Evolutionary conservation across 2,329 filamentous ascomycete genomes (phyloP).

Genomic region (Xenoacremonium recifei): DNA sequence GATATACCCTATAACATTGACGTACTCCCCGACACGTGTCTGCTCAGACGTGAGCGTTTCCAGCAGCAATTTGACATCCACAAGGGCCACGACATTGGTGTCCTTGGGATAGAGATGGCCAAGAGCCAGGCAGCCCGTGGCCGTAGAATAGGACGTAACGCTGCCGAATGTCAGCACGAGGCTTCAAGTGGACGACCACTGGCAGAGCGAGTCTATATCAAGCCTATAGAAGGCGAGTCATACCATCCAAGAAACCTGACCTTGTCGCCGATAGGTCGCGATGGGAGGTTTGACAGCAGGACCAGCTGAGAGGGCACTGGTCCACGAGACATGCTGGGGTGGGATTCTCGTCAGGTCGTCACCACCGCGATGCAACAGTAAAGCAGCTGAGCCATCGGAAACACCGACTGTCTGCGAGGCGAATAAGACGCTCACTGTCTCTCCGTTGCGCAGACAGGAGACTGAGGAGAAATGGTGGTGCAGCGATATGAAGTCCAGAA

Average conservation of each 20-base stretch:
- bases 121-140: slow-evolving; percentile 62
- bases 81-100: slow-evolving; percentile 49
- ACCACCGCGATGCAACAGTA: no score
- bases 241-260: slow-evolving; percentile 93
- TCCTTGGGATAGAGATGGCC: slow-evolving; percentile 62
- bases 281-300: slow-evolving; percentile 61
- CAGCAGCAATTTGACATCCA: slow-evolving; percentile 72
- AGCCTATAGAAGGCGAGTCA: slow-evolving; percentile 29
- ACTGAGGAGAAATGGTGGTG: no score
- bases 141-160: slow-evolving; percentile 49
- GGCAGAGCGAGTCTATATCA: background rate
- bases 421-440: no score
- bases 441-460: no score
- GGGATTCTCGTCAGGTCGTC: background rate
- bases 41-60: slow-evolving; percentile 61
- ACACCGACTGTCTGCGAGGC: no score
- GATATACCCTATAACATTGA: slow-evolving; percentile 86
- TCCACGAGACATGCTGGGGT: slow-evolving; percentile 47
- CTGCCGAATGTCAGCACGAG: slow-evolving; percentile 32
- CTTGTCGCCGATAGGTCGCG: slow-evolving; percentile 62
- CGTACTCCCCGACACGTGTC: slow-evolving; percentile 74
- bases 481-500: no score
- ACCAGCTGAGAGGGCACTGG: slow-evolving; percentile 65
- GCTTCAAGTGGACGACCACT: background rate
- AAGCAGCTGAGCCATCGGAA: no score